Evolutionary conservation across 73 alveolate genomes (phyloP), one percentile per base, ranked within the genome.

Genomic region (Paramecium octaurelia): DNA sequence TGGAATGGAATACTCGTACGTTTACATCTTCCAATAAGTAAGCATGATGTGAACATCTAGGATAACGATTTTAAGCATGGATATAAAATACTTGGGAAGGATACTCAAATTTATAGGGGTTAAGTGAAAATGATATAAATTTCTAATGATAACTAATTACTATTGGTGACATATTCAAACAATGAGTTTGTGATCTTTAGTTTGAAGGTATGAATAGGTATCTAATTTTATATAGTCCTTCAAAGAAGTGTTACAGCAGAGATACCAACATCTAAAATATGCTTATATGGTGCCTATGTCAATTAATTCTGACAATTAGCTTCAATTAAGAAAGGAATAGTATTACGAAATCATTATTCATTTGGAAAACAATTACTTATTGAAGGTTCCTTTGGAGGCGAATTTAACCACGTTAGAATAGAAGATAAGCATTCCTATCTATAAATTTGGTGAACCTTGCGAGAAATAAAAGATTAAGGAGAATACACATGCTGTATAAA

Each of bases 401-500:
- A 21, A 43, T 27, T 0, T 21, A 6, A 8, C 40, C 3, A 24
- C 43, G n/a, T 23, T 77, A 20, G 50, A 40, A 24, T 9, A 36
- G 35, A 21, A 20, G 0, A 77, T 43, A 18, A 21, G 35, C 0
- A 77, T 46, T 31, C 50, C 43, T 8, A 21, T 77, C 12, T 40
- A 29, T n/a, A 77, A 77, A 77, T 40, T 23, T 36, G 90, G 90
- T 43, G 90, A 77, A 43, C 90, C 90, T 21, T 77, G 73, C 9
- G 43, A 20, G 16, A 77, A 31, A 46, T 46, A 77, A 16, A 77
- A 77, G 31, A 43, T 36, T 2, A 77, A 77, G 43, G 48, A 77
- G 2, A 77, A 77, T 21, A 77, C 43, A 77, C 68, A 21, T 43
- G 75, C 73, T 3, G 90, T 77, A 71, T 7, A 31, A 14, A 4